These are phyloP conservation scores for Talaromyces atroroseus DNA, from an alignment of 2,329 filamentous ascomycete genomes.

Conservation along the genomic window DNA sequence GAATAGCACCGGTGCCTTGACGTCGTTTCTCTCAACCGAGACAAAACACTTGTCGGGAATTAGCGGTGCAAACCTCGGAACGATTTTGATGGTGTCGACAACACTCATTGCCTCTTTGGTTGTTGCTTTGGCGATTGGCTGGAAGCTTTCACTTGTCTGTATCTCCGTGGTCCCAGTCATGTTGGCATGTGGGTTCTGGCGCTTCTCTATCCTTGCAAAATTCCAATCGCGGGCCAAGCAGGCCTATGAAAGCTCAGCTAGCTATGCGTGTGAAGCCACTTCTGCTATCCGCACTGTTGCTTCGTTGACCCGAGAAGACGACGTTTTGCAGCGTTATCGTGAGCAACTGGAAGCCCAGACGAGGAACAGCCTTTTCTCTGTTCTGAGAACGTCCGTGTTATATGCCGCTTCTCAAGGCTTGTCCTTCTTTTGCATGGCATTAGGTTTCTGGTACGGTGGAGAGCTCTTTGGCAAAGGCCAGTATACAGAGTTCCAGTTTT, in stretches of 20 bases:
- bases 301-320: slow-evolving; percentile 76
- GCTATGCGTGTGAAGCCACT: slow-evolving; percentile 87
- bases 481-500: slow-evolving; percentile 81
- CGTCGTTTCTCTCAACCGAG: slow-evolving; percentile 81
- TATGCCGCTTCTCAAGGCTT: slow-evolving; percentile 83
- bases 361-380: slow-evolving; percentile 62
- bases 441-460: slow-evolving; percentile 91
- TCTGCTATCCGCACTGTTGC: slow-evolving; percentile 91
- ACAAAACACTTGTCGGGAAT: slow-evolving; percentile 85
- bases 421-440: slow-evolving; percentile 74
- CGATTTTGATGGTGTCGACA: slow-evolving; percentile 71
- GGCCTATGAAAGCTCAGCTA: slow-evolving; percentile 74
- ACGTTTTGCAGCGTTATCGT: slow-evolving; percentile 70
- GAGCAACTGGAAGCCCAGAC: slow-evolving; percentile 61
- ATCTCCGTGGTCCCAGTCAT: slow-evolving; percentile 72
- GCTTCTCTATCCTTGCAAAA: slow-evolving; percentile 75
- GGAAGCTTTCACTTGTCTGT: slow-evolving; percentile 83
- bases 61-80: slow-evolving; percentile 80
- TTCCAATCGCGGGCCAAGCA: slow-evolving; percentile 75
- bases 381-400: slow-evolving; percentile 69
- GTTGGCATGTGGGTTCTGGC: slow-evolving; percentile 75
- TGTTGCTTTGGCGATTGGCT: slow-evolving; percentile 69
- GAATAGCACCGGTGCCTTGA: slow-evolving; percentile 83
- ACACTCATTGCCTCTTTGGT: slow-evolving; percentile 71
- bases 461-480: slow-evolving; percentile 65